These are phyloP conservation scores for Candida easanensis DNA, from an alignment of 805 yeast species.

Conservation along the genomic window DNA sequence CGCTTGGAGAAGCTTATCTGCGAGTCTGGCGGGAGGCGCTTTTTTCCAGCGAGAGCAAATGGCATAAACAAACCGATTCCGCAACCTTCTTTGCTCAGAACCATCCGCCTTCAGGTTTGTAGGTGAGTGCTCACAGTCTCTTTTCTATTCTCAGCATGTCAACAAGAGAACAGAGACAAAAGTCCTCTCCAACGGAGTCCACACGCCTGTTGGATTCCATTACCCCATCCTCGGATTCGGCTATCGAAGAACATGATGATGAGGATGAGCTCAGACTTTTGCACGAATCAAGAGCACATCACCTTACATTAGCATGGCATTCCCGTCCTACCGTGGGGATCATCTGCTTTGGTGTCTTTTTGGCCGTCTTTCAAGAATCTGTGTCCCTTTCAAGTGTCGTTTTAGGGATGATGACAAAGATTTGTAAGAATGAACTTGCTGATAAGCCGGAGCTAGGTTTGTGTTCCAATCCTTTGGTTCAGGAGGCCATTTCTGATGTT, in stretches of 20 bases:
- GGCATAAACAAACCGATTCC: too few relatives aligned
- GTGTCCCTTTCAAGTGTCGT: slow-evolving; percentile 38
- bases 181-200: neutral
- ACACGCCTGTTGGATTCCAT: neutral
- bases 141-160: too few relatives aligned
- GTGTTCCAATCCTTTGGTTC: slow-evolving; percentile 42
- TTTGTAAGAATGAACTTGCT: slow-evolving; percentile 30
- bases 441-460: slow-evolving; percentile 11
- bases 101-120: too few relatives aligned
- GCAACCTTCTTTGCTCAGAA: too few relatives aligned
- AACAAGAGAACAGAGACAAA: neutral
- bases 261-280: slow-evolving; percentile 48
- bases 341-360: slow-evolving; percentile 41
- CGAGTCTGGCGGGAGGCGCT: too few relatives aligned
- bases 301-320: slow-evolving; percentile 48
- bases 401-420: slow-evolving; percentile 30
- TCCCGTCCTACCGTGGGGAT: slow-evolving; percentile 55
- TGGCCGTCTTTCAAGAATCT: slow-evolving; percentile 41
- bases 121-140: too few relatives aligned
- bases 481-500: slow-evolving; percentile 44
- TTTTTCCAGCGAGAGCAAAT: too few relatives aligned
- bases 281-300: slow-evolving; percentile 44
- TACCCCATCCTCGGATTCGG: slow-evolving; percentile 10
- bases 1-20: too few relatives aligned
- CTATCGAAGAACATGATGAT: slow-evolving; percentile 28